These are phyloP conservation scores for Kodamaea jinghongensis DNA, from an alignment of 805 yeast species.

Conservation along the genomic window DNA sequence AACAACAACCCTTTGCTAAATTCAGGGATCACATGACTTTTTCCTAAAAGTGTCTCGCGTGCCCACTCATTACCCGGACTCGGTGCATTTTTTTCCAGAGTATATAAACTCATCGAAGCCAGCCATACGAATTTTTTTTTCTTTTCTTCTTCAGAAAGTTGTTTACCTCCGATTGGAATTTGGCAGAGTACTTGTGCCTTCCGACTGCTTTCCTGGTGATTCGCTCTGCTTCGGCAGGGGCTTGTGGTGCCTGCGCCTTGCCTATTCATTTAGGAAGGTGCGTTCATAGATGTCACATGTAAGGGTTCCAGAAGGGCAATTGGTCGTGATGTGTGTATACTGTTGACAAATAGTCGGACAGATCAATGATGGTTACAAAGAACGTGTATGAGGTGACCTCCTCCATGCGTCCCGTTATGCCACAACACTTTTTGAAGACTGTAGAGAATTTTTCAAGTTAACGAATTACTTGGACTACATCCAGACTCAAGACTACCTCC, in stretches of 20 bases:
- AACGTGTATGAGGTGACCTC: slow-evolving; percentile 36
- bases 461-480: too few species aligned
- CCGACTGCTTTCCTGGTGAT: slow-evolving; percentile 7
- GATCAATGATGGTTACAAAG: slow-evolving; percentile 41
- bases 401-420: slow-evolving; percentile 44
- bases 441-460: too few species aligned
- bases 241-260: slow-evolving; percentile 22
- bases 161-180: slow-evolving; percentile 32
- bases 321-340: slow-evolving; percentile 19
- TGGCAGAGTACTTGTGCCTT: slow-evolving; percentile 25
- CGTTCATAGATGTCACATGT: slow-evolving; percentile 14
- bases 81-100: not conserved
- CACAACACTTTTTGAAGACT: slow-evolving; percentile 28
- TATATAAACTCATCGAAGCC: not conserved
- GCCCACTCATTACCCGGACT: slow-evolving; percentile 18
- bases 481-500: too few species aligned
- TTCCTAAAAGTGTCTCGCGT: not conserved
- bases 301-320: slow-evolving; percentile 11
- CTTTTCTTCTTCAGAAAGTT: slow-evolving; percentile 33
- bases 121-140: not conserved
- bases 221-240: slow-evolving; percentile 22
- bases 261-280: slow-evolving; percentile 42
- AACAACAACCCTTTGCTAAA: too few species aligned
- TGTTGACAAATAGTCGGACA: slow-evolving; percentile 36
- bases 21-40: too few species aligned